A percentile compares a stretch with the other conserved stretches of the same genome.
These are phyloP conservation scores for Herpetomonas samuelpessoai DNA, from an alignment of 208 protist genomes.

Conservation along the genomic window DNA sequence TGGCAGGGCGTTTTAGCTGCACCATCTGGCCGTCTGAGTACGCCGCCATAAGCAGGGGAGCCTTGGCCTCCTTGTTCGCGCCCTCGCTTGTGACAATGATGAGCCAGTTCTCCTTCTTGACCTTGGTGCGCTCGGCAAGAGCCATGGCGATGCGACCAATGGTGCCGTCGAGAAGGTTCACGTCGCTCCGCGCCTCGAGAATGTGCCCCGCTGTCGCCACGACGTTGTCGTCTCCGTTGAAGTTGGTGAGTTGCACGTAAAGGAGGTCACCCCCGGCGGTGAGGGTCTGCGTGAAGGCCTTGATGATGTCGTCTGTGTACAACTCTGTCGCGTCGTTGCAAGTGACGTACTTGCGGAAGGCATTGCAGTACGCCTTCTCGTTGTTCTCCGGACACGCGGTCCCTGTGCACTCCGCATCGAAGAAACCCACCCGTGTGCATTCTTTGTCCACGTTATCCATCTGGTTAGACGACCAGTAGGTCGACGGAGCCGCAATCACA, in stretches of 20 bases:
- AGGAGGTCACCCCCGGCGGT: constrained; percentile 42
- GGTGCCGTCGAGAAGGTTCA: constrained; percentile 67
- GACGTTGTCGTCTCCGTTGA: constrained; percentile 4
- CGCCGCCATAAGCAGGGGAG: constrained; percentile 52
- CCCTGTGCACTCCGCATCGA: constrained; percentile 60
- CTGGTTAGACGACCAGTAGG: constrained; percentile 36
- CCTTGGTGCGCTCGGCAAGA: constrained; percentile 33
- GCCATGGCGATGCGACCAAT: constrained; percentile 53
- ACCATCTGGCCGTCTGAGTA: constrained; percentile 56
- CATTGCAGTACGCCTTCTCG: constrained; percentile 34
- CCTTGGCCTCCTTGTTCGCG: constrained; percentile 11
- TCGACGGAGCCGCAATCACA: constrained; percentile 43
- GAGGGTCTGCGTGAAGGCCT: constrained; percentile 30
- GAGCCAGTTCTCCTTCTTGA: constrained; percentile 60
- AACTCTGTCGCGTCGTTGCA: constrained; percentile 57
- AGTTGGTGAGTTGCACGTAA: constrained; percentile 47
- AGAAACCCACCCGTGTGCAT: constrained; percentile 40
- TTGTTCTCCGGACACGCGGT: constrained; percentile 19
- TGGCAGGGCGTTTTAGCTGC: constrained; percentile 32
- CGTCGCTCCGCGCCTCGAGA: constrained; percentile 36
- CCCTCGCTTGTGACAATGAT: constrained; percentile 59
- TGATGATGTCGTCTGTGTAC: constrained; percentile 43
- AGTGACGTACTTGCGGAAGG: constrained; percentile 27
- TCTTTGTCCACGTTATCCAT: neutral
- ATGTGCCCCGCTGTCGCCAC: constrained; percentile 10